Evolutionary conservation across 805 yeast genomes (phyloP), one percentile per base, ranked within the genome.

Genomic region (Nakazawaea peltata): DNA sequence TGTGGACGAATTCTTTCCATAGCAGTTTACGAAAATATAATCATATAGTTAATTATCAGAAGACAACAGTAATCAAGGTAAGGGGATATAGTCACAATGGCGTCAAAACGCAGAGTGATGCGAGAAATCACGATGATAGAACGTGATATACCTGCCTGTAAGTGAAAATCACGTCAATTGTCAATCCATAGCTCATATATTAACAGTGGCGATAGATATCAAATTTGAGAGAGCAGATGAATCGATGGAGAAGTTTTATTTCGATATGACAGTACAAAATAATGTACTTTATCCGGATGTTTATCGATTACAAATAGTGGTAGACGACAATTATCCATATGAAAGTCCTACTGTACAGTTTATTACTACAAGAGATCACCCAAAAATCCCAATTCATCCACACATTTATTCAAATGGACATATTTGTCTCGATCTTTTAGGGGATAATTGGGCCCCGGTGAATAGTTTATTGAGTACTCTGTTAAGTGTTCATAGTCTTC

Each of bases 391-490:
- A 1, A 45, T 78, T 3, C 87, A 81, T 48, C 90, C 90, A 0
- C 90, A 81, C 48, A 64, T 81, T 3, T 81, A 81, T 48, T 68
- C 80, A 22, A 81, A 81, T 47, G 90, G 88, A 1, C 88, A 81
- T 46, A 81, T 81, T n/a, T 81, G 90, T 49, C 57, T 81, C 15
- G 74, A 81, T 46, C 55, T 81, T 2, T 54, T 81, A 25, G 85
- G 81, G 2, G 66, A 65, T 14, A 80, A 69, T 28, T 78, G 85
- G 85, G 64, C 81, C 0, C 83, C 85, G 0, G 77, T 76, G 0
- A 74, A 75, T 41, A 61, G 71, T 1, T 52, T 75, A 1, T 65
- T 65, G 26, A 57, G 71, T 1, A 53, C 73, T 0, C 51, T 69
- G 9, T 37, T 81, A 17, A 77, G 86, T 11, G 52, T 81, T 15